Evolutionary conservation across 2,329 filamentous ascomycete species (phyloP), one percentile per base, ranked within the genome.

Genomic region (Coniosporium tulheliwenetii): DNA sequence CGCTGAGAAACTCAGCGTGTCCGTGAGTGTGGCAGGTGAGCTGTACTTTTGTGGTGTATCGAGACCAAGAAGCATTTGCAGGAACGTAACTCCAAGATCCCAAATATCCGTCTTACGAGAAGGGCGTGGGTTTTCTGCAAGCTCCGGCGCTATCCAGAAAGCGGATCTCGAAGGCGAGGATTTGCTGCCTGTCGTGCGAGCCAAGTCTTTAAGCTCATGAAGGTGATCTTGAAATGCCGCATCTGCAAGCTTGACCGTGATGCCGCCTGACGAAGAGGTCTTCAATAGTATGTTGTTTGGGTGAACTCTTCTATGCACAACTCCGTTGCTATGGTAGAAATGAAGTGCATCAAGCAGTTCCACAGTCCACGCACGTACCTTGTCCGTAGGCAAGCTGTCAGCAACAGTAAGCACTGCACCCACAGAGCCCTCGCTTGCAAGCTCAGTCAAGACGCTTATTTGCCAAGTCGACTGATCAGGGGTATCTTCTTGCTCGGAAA

Each of bases 51-150:
- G 71, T 13, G 81, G 68, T 5, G 85, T 74, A 48, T 85, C 77
- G 30, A 85, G 68, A 2, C 91, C 91, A 56, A 95, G 89, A 3
- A 91, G 73, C 85, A 96, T 95, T 57, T 98, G 89, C 33, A 94
- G 61, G 50, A 95, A 83, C 5, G 95, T 74, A 29, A 95, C 76
- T 4, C 91, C 91, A 51, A 98, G 77, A 48, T 95, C 84, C 91
- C 91, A 98, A 8, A 96, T 75, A 56, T 96, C 91, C 0, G 85
- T 85, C 57, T 94, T 94, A 51, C 62, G 80, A 69, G 57, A 81
- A 40, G 58, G 57, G 32, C 58, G 54, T 16, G 29, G 30, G 54
- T 67, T 29, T 70, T 70, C 26, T 73, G 79, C 72, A 39, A 86
- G 70, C 59, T 94, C 86, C 1, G 86, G 82, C 1, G 87, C 77